A percentile compares a stretch with the other conserved stretches of the same genome.
phyloP scores from a whole-genome alignment of 2,329 filamentous ascomycete species.

The Waltergamsia citrina region DNA sequence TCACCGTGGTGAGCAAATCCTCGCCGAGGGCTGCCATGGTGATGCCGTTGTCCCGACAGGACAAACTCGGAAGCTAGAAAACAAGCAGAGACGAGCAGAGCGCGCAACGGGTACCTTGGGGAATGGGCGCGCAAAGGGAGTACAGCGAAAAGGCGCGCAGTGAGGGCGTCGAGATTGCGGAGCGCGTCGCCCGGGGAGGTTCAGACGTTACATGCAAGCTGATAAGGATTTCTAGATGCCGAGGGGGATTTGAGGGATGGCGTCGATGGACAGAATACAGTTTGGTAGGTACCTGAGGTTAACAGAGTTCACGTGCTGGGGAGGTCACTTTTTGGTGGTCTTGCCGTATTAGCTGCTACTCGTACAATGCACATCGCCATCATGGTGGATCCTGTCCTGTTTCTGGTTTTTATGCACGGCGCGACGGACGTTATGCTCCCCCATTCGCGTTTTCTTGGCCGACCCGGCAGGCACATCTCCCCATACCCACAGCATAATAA shows the following conservation, averaged over 20 bases:
- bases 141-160: constrained; percentile 1
- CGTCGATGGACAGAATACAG: neutral
- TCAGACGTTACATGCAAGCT: constrained; percentile 2
- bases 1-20: constrained; percentile 89
- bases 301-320: constrained; percentile 4
- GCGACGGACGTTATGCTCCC: too few species aligned
- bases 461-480: too few species aligned
- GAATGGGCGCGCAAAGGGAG: neutral
- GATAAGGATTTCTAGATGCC: neutral
- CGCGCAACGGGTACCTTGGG: neutral
- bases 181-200: constrained; percentile 4
- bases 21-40: constrained; percentile 90
- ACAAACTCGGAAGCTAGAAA: constrained; percentile 1
- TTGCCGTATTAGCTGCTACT: too few species aligned
- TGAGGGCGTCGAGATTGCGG: constrained; percentile 4
- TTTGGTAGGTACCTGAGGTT: neutral
- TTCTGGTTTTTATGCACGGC: too few species aligned
- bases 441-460: too few species aligned
- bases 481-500: too few species aligned
- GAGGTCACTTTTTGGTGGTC: too few species aligned
- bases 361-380: too few species aligned
- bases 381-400: too few species aligned
- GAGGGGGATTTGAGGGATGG: neutral
- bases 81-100: neutral
- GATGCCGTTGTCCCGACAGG: constrained; percentile 9